Conservation (phyloP, 139 green algal genomes). For the Tetratostichococcus sp. region DNA sequence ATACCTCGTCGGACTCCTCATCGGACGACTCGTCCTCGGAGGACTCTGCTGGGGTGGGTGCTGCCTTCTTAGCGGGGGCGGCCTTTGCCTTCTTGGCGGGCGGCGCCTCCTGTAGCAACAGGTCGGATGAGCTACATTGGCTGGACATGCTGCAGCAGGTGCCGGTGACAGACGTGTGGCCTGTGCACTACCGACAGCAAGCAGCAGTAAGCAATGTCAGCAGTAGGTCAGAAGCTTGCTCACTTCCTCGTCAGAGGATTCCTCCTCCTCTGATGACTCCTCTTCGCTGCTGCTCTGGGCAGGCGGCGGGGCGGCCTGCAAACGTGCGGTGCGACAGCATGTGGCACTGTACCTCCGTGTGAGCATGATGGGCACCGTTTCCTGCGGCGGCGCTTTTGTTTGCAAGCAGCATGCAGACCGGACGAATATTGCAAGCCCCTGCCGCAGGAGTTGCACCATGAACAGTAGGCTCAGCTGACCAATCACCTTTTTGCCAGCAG, state of each 20-base stretch:
- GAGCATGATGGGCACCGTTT: no score
- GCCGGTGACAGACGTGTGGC: no score
- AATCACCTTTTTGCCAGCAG: neutral
- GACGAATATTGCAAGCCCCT: no score
- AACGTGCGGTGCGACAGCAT: no score
- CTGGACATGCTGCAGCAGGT: no score
- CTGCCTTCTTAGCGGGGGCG: slow-evolving; percentile 18
- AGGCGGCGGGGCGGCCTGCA: no score
- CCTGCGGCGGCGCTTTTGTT: no score
- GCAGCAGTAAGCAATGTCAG: neutral
- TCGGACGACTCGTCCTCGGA: neutral
- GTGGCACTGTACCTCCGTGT: no score
- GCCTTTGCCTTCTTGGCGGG: neutral
- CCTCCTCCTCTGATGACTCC: slow-evolving; percentile 8
- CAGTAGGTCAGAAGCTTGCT: neutral
- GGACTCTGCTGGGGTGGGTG: neutral
- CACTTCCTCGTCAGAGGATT: slow-evolving; percentile 16
- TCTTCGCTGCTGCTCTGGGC: neutral
- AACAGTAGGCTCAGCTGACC: neutral
- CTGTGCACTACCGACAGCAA: no score
- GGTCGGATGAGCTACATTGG: no score
- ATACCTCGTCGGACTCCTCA: neutral
- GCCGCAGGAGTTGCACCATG: no score
- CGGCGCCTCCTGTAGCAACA: neutral
- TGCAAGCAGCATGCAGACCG: no score